Base-by-base conservation (phyloP, 495 filamentous ascomycete species). In the Podospora comata region DNA sequence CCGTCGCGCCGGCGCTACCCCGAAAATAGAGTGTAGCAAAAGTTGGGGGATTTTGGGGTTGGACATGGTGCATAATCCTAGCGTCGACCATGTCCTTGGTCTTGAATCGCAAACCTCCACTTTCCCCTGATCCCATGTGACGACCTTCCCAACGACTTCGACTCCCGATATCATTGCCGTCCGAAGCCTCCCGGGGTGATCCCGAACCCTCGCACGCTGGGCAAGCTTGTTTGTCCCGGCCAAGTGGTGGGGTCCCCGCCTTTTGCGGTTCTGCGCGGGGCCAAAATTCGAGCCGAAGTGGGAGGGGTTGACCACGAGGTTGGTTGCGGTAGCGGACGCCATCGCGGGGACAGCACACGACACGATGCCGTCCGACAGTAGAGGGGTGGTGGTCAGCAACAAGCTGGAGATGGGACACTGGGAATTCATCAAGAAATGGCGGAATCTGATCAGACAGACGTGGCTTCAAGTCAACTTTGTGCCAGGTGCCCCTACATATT, bases 111-210 rank as follows among this genome's bases (percentile, higher is more conserved):
- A 26, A 58, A 58, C 55, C 15, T 58, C 55, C 55, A 58, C 55
- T 58, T 58, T 58, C 55, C 55, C 55, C 55, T 58, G 55, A 58
- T 48, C 55, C 55, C 55, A 58, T 58, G 55, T 58, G 55, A 58
- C 55, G 23, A 13, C 9, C 9, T 18, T 48, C 39, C 39, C 9
- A 48, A 48, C 39, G 39, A 58, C 7, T 58, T 58, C 11, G 55
- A 58, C 55, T 58, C 55, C 55, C 55, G 55, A 58, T 19, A n/a
- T 19, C n/a, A 19, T 58, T 58, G 55, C 55, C 55, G 55, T 58
- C 55, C 4, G 5, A 6, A 20, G n/a, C 23, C 55, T 26, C 55
- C n/a, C 23, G n/a, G 55, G 23, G 55, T 26, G n/a, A 58, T 58
- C 55, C 55, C 55, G 39, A 48, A 48, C 13, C 39, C 39, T 48